phyloP scores from a whole-genome alignment of 2,329 filamentous ascomycete genomes.

The Ophiostoma himal-ulmi region DNA sequence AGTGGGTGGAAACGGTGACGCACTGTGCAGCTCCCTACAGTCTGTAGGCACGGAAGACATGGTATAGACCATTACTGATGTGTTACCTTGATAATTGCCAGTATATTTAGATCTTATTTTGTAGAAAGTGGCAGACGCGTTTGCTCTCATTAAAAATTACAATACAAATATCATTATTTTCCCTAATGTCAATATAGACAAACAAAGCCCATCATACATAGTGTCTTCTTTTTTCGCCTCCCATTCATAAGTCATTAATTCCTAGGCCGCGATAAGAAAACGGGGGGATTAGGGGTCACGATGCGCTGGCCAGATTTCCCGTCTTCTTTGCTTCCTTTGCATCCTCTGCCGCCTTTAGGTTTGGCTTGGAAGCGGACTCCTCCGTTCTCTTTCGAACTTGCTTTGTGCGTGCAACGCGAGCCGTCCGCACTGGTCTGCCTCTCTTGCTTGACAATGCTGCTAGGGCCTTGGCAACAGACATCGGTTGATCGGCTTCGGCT shows the following conservation, averaged over 20 bases:
- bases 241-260: background rate
- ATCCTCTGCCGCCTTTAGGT: background rate
- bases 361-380: background rate
- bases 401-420: background rate
- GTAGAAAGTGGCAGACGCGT: background rate
- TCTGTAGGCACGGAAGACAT: background rate
- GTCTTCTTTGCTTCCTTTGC: background rate
- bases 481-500: background rate
- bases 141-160: background rate
- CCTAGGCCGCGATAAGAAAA: background rate
- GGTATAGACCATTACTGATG: background rate
- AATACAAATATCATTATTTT: background rate
- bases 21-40: background rate
- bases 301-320: background rate
- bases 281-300: background rate
- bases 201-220: background rate
- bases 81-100: background rate
- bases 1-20: background rate
- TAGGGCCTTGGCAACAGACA: background rate
- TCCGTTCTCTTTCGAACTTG: conserved; percentile 9
- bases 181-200: background rate
- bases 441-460: background rate
- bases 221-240: background rate
- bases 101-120: background rate
- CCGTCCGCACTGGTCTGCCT: background rate